phyloP scores from a whole-genome alignment of 352 stramenopile species.

The Aphanomyces astaci region DNA sequence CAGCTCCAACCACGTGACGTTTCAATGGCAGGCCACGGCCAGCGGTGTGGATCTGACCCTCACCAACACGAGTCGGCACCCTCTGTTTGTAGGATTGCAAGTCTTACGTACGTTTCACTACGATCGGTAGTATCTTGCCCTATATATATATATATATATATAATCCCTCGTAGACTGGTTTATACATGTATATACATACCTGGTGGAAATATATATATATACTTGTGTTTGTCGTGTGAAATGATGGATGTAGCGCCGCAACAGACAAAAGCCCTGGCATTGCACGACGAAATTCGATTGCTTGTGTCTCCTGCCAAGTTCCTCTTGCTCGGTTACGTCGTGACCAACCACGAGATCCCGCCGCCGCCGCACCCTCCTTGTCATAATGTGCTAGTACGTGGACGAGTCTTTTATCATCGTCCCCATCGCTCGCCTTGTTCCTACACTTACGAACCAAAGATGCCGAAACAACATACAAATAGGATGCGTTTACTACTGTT shows the following conservation, averaged over 20 bases:
- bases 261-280: not conserved
- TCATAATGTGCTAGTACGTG: constrained; percentile 15
- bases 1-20: constrained; percentile 5
- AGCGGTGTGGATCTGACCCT: not conserved
- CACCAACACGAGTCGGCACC: constrained; percentile 6
- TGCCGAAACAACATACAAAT: no score
- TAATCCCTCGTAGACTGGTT: no score
- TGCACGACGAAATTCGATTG: constrained; percentile 5
- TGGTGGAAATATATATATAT: no score
- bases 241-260: constrained; percentile 9
- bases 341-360: constrained; percentile 6
- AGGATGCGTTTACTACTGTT: no score
- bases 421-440: not conserved
- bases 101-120: not conserved
- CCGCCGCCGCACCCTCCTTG: not conserved
- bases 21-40: not conserved
- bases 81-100: not conserved
- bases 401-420: no score
- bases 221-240: no score
- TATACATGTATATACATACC: no score
- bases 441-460: not conserved
- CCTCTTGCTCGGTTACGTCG: not conserved
- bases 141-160: no score
- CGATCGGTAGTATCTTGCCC: no score
- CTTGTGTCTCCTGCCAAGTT: constrained; percentile 1